Percentiles rank a stretch among this genome's conserved stretches.
Evolutionary conservation across 176 grass and related monocot genomes (phyloP).

Genomic region (Stipa capillata): DNA sequence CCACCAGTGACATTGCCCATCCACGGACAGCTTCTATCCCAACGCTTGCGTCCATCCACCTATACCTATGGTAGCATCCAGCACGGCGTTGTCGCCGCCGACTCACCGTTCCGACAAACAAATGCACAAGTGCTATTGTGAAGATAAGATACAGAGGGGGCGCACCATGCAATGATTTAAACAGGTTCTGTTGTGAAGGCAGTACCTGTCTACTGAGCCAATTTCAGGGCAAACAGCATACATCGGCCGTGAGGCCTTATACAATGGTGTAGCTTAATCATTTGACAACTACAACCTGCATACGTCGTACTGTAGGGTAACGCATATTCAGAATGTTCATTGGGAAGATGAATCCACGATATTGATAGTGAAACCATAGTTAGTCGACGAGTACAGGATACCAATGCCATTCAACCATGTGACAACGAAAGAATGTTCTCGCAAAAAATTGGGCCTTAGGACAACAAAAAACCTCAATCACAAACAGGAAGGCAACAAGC

Average conservation of each 20-base stretch:
- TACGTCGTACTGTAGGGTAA: background rate
- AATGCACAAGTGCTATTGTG: background rate
- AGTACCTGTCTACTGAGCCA: too few species aligned
- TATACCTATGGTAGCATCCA: background rate
- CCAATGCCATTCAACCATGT: background rate
- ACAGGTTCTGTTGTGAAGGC: too few species aligned
- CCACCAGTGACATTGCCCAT: background rate
- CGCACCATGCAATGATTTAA: too few species aligned
- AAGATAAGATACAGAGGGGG: background rate
- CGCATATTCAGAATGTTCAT: background rate
- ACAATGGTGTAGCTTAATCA: too few species aligned
- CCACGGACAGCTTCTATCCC: background rate
- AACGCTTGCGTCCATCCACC: background rate
- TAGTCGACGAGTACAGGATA: too few species aligned
- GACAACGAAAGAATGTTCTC: background rate
- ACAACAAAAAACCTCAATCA: background rate
- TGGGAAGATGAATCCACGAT: background rate
- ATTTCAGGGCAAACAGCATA: too few species aligned
- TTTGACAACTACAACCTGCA: background rate
- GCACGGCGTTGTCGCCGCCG: background rate
- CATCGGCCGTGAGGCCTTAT: too few species aligned
- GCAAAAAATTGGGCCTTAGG: background rate
- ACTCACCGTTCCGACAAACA: background rate
- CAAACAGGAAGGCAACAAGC: background rate
- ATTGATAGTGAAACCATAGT: background rate